Evolutionary conservation across 2,329 filamentous ascomycete species (phyloP), one percentile per base, ranked within the genome.

Genomic region (Cladosporium sp.): DNA sequence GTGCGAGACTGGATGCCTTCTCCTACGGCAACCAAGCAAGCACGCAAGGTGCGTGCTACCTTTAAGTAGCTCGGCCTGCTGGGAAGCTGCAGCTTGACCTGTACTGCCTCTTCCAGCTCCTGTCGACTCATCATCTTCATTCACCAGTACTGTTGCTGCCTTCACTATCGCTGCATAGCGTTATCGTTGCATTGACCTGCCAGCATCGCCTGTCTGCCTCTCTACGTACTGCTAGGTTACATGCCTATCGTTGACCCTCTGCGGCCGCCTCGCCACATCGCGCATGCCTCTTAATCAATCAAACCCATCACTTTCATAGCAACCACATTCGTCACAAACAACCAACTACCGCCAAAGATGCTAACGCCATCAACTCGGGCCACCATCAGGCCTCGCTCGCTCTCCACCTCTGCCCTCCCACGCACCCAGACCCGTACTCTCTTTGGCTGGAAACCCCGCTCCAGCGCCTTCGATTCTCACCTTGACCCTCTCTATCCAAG

Each of bases 401-500:
- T 64, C 26, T 46, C 53, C 51, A 58, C 64, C 21, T 39, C 51
- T 48, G 51, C 66, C 5, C 11, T 58, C 58, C 25, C 36, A 25
- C 10, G 36, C 60, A 43, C 30, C 13, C 67, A 67, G 48, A 62
- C 36, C 30, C 68, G 75, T 14, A 67, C 67, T 66, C 68, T 74
- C 68, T 75, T 69, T 67, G 68, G 67, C 43, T 74, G 72, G 68
- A 67, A 69, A 34, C 62, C 69, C 25, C 65, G 63, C 25, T 63
- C 63, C 36, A 70, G 74, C 56, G 48, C n/a, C n/a, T 76, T 71
- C 65, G 46, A 68, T 14, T 76, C 74, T 8, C 72, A 71, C 30
- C 68, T 74, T 56, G 76, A 77, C 67, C 74, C 75, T 1, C 56
- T 67, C 56, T 76, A 72, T 64, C 68, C 74, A 26, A 73, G 73